Evolutionary conservation across 257 asterid genomes (phyloP).

Genomic region (Paulownia fortunei): DNA sequence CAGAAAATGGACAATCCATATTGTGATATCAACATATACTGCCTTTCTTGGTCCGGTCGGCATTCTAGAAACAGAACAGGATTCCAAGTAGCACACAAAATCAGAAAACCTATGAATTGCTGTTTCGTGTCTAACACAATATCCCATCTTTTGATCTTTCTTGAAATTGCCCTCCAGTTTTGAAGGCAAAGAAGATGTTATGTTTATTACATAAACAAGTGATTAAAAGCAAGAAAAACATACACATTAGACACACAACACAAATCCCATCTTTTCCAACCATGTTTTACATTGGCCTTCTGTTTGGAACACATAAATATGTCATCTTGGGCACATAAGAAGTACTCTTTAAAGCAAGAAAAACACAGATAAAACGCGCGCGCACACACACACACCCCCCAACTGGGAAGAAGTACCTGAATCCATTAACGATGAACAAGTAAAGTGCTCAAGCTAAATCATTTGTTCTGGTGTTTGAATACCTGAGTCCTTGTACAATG

Average conservation of each 20-base stretch:
- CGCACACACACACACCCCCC: neutral
- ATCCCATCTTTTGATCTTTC: neutral
- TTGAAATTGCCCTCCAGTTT: neutral
- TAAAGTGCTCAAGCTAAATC: neutral
- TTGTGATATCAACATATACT: too few relatives aligned
- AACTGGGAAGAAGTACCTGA: constrained; percentile 22
- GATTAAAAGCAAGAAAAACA: neutral
- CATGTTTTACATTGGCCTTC: neutral
- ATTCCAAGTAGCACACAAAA: neutral
- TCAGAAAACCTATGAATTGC: neutral
- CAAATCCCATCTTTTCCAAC: neutral
- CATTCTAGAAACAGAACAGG: neutral
- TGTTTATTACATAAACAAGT: neutral
- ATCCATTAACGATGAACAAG: constrained; percentile 16
- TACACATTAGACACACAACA: neutral
- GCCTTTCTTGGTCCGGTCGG: neutral
- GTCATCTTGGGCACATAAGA: neutral
- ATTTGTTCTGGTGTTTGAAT: neutral
- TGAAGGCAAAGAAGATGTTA: neutral
- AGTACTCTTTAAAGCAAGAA: neutral
- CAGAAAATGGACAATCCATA: too few relatives aligned
- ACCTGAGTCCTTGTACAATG: neutral
- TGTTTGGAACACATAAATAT: neutral
- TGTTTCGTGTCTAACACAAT: neutral
- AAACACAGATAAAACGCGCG: neutral